These are phyloP conservation scores for Cochlearia excelsa DNA, from an alignment of 345 rosid genomes.

Conservation along the genomic window DNA sequence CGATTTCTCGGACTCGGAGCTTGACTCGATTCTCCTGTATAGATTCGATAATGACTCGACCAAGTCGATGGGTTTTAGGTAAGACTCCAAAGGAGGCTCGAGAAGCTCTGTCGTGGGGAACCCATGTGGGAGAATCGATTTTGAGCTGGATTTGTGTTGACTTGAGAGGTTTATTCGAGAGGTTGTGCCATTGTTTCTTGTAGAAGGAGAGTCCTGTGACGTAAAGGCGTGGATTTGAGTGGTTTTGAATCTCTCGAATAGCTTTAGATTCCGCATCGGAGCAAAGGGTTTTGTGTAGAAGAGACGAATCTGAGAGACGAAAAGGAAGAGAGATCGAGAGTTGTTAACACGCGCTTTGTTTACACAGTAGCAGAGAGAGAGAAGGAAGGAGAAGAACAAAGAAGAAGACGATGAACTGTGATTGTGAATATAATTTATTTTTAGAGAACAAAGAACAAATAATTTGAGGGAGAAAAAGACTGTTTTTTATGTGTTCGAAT, in stretches of 20 bases:
- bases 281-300: background rate
- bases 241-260: conserved; percentile 57
- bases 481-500: conserved; percentile 18
- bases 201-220: conserved; percentile 41
- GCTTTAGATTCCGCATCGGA: conserved; percentile 53
- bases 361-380: background rate
- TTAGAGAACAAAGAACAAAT: conserved; percentile 19
- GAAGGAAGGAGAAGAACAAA: background rate
- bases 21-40: conserved; percentile 52
- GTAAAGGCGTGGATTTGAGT: conserved; percentile 67
- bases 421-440: background rate
- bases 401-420: conserved; percentile 23
- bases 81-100: conserved; percentile 71
- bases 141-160: conserved; percentile 40
- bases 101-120: conserved; percentile 62
- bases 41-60: conserved; percentile 65
- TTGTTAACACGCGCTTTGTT: too few relatives aligned
- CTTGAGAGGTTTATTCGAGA: conserved; percentile 44
- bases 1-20: conserved; percentile 41
- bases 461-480: conserved; percentile 26
- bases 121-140: conserved; percentile 54
- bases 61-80: conserved; percentile 59
- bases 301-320: conserved; percentile 2
- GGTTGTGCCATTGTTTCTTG: conserved; percentile 26
- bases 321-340: background rate